phyloP scores from a whole-genome alignment of 23 red algal species.

The Gracilaria vermiculophylla region DNA sequence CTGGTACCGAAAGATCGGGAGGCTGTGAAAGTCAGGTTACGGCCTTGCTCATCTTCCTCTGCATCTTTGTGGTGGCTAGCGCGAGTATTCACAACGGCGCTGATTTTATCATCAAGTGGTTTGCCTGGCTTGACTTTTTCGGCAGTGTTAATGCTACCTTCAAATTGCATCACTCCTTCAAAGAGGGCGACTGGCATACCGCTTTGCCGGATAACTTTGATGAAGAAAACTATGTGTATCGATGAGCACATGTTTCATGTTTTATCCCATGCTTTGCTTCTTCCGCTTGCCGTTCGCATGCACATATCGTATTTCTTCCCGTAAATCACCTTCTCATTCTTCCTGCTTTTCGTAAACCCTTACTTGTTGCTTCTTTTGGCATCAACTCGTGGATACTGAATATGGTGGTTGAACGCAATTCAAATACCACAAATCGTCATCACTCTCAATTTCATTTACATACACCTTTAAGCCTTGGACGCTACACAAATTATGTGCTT shows the following conservation, averaged over 20 bases:
- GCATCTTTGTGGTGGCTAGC: constrained; percentile 42
- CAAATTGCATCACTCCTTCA: constrained; percentile 64
- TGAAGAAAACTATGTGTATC: constrained; percentile 71
- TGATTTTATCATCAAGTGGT: constrained; percentile 22
- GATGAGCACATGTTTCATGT: neutral
- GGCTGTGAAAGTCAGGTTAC: constrained; percentile 32
- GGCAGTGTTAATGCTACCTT: constrained; percentile 56
- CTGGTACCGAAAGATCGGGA: constrained; percentile 4
- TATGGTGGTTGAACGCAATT: neutral
- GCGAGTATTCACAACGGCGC: neutral
- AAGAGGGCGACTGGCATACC: constrained; percentile 68
- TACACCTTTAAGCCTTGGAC: neutral
- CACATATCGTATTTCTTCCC: neutral
- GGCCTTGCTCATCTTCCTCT: constrained; percentile 44
- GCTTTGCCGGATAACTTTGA: constrained; percentile 62
- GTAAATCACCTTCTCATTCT: neutral
- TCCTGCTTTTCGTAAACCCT: neutral
- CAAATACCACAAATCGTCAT: neutral
- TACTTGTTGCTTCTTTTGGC: neutral
- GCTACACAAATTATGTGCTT: neutral
- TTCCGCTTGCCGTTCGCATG: neutral
- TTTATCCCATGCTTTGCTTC: neutral
- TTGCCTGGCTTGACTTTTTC: constrained; percentile 76
- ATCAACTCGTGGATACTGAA: neutral
- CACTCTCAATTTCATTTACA: neutral